Evolutionary conservation across 345 rosid species (phyloP).

Genomic region (Salix arbutifolia): DNA sequence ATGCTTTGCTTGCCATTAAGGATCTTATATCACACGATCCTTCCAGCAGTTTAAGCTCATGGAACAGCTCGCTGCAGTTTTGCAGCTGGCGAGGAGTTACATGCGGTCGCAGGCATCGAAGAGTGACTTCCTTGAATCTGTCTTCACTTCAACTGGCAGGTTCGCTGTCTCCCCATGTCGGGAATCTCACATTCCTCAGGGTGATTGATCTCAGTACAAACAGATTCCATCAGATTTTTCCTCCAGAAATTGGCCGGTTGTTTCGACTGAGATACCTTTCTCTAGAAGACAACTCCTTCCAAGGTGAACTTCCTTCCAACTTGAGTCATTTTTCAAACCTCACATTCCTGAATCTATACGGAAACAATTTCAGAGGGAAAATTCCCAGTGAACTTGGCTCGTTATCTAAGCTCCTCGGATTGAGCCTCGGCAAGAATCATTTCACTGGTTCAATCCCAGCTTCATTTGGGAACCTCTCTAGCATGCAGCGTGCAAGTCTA

Average conservation of each 20-base stretch:
- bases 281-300: background rate
- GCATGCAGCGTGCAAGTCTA: background rate
- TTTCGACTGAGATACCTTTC: background rate
- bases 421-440: background rate
- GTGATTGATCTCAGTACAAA: background rate
- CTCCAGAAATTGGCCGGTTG: constrained; percentile 15
- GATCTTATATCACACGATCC: background rate
- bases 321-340: too few species aligned
- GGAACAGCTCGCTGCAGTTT: background rate
- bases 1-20: background rate
- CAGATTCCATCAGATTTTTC: background rate
- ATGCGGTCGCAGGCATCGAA: constrained; percentile 12
- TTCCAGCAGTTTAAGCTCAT: background rate
- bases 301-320: constrained; percentile 11
- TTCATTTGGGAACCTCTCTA: background rate
- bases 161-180: constrained; percentile 21
- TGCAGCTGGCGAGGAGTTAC: constrained; percentile 27
- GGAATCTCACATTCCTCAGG: constrained; percentile 12
- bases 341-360: too few species aligned
- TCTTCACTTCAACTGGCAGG: constrained; percentile 13
- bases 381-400: background rate
- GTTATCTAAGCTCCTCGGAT: background rate
- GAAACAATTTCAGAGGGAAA: background rate
- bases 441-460: background rate
- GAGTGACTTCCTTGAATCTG: constrained; percentile 6